Evolutionary conservation across 352 stramenopile genomes (phyloP), one percentile per base, ranked within the genome.

Genomic region (Phytophthora pinifolia): DNA sequence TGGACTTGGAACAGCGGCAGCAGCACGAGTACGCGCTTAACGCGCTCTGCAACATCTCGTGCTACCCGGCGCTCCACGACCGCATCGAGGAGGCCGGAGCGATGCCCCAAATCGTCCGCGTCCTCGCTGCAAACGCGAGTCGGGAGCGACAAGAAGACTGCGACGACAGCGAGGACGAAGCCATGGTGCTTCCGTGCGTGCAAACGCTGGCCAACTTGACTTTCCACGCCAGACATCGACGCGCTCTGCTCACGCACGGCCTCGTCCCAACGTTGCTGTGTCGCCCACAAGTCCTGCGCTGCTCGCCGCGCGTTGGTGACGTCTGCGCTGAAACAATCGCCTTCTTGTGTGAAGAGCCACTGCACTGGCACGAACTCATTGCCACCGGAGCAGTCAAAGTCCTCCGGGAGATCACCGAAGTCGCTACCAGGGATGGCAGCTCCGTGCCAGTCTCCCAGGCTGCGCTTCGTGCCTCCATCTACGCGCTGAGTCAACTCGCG

Each of bases 1-100:
- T 83, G 45, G 65, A 65, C n/a, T 57, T 83, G 32, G 79, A 86
- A 49, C 63, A 83, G 15, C 52, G 48, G 10, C 74, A 89, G 38
- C 77, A 90, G 34, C 80, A 88, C 59, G 62, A 83, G 17, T 90
- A 88, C 47, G 78, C 69, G 9, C 67, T 92, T 33, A 89, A 90
- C 32, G 76, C 82, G 27, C 71, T 93, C 4, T 90, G 83, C 65
- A 93, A 93, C 35, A 83, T 92, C 44, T 88, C 83, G 25, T 77
- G 67, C 15, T 67, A 75, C 3, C 64, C 70, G 36, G 65, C 59
- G 17, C 69, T 93, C 6, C 83, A 93, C 58, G 79, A 92, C 25
- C 82, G 82, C 5, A 74, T 92, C 8, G 76, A 88, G 20, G 81
- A 93, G 41, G 72, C 76, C 6, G 66, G 68, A 0, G 63, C 71